Evolutionary conservation across 495 filamentous ascomycete species (phyloP).

Genomic region (Neurospora cerealis): DNA sequence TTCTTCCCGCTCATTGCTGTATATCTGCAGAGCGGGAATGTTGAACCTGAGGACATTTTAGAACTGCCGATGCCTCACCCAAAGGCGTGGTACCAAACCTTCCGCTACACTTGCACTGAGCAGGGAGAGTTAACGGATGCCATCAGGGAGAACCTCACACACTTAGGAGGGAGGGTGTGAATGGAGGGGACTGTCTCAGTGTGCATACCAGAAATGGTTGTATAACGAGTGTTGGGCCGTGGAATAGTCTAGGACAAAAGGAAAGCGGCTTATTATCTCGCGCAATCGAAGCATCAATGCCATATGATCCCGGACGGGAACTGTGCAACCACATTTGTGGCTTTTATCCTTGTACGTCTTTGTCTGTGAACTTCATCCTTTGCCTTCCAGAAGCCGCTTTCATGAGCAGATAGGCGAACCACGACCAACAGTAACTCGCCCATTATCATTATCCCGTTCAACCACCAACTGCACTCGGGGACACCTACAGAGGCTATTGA

Average conservation of each 20-base stretch:
- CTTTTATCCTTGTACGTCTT: not conserved
- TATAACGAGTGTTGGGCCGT: not conserved
- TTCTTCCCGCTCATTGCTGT: constrained; percentile 41
- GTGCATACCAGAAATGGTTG: not conserved
- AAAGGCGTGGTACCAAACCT: constrained; percentile 39
- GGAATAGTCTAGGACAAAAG: not conserved
- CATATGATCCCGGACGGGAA: not conserved
- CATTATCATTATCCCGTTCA: not conserved
- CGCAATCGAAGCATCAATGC: not conserved
- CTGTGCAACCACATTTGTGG: not conserved
- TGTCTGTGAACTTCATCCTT: not conserved
- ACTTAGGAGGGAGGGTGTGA: constrained; percentile 40
- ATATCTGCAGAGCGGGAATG: constrained; percentile 40
- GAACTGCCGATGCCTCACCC: constrained; percentile 48
- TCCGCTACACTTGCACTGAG: constrained; percentile 43
- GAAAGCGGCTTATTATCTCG: not conserved
- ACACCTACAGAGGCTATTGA: not conserved
- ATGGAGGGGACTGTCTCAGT: not conserved
- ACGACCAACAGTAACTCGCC: not conserved
- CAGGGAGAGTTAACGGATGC: constrained; percentile 33
- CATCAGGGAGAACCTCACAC: constrained; percentile 41
- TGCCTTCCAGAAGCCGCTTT: not conserved
- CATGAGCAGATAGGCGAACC: not conserved
- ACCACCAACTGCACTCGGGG: not conserved
- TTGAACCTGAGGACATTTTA: constrained; percentile 39